Evolutionary conservation across 331 rosid species (phyloP).

Genomic region (Malus hybrid): DNA sequence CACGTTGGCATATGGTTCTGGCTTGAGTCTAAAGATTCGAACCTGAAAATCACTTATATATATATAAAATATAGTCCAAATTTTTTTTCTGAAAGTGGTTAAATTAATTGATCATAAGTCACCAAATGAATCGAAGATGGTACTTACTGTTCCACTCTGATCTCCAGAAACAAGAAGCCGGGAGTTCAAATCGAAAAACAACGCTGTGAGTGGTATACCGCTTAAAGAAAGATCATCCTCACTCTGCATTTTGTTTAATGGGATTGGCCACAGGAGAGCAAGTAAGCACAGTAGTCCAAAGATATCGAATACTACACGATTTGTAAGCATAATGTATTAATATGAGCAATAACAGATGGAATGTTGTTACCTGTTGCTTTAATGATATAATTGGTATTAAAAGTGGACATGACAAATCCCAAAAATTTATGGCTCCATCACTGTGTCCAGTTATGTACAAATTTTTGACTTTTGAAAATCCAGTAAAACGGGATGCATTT

Average conservation of each 20-base stretch:
- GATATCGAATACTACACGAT: background rate
- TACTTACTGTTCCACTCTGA: constrained; percentile 65
- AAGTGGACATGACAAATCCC: constrained; percentile 77
- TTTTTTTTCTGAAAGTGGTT: too few relatives aligned
- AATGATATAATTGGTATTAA: constrained; percentile 57
- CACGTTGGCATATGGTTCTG: constrained; percentile 56
- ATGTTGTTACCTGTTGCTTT: constrained; percentile 65
- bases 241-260: constrained; percentile 40
- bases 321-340: background rate
- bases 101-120: background rate
- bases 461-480: constrained; percentile 61
- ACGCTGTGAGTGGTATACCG: constrained; percentile 65
- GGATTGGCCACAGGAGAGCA: background rate
- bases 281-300: background rate
- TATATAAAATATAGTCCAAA: background rate
- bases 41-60: constrained; percentile 37
- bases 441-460: constrained; percentile 83
- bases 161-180: constrained; percentile 81
- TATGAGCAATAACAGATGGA: background rate
- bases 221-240: constrained; percentile 71
- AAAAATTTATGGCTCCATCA: constrained; percentile 66
- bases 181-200: constrained; percentile 44
- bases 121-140: constrained; percentile 4
- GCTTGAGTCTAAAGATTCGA: constrained; percentile 68
- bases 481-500: constrained; percentile 43